Conservation (phyloP, 352 stramenopile genomes). For the Lagenidium sp. region DNA sequence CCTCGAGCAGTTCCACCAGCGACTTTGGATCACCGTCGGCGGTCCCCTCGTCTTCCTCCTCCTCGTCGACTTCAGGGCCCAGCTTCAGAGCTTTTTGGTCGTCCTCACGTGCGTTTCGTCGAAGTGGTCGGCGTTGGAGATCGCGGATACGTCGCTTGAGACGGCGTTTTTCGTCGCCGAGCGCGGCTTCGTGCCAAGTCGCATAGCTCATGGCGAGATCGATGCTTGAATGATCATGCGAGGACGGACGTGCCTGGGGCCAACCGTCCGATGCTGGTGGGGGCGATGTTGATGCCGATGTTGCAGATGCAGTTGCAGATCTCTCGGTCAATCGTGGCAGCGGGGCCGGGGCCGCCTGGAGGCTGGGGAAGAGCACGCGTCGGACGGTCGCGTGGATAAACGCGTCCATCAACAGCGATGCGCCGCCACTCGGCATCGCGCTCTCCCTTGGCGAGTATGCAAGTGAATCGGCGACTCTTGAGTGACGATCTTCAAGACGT, state of each 20-base stretch:
- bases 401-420: slow-evolving; percentile 21
- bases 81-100: slow-evolving; percentile 4
- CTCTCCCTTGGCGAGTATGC: neutral
- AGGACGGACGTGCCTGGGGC: no score
- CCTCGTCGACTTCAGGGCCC: no score
- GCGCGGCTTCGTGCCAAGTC: slow-evolving; percentile 19
- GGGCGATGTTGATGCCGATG: slow-evolving; percentile 4
- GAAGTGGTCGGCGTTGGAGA: neutral
- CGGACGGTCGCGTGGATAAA: slow-evolving; percentile 35
- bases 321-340: neutral
- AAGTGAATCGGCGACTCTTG: neutral
- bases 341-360: no score
- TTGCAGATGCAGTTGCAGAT: neutral
- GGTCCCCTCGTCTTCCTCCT: slow-evolving; percentile 8
- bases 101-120: neutral
- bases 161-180: slow-evolving; percentile 21
- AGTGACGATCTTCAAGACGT: no score
- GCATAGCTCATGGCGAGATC: slow-evolving; percentile 20
- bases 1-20: slow-evolving; percentile 4
- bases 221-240: no score
- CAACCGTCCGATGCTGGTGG: no score
- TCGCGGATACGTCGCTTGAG: slow-evolving; percentile 23
- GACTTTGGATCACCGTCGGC: neutral
- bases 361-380: slow-evolving; percentile 32
- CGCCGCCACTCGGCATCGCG: slow-evolving; percentile 5